Evolutionary conservation across 441 rosid genomes (phyloP), one percentile per base, ranked within the genome.

Genomic region (Arabidopsis lyrata): DNA sequence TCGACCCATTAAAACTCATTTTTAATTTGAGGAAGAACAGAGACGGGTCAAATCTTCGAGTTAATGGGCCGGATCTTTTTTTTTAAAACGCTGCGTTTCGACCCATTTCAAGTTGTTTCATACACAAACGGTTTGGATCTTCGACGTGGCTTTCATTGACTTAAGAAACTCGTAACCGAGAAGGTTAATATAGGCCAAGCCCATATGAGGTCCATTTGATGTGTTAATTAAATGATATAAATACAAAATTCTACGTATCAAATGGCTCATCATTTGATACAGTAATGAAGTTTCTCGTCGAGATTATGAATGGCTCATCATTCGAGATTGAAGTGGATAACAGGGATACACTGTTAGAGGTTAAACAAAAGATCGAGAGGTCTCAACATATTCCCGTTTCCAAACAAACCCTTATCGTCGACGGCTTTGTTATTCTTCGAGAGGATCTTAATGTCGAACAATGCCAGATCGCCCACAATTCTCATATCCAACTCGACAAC

Each of bases 291-390:
- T 24, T 24, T 24, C 27, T 24, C 27, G 27, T 24, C 27, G 4
- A 24, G 27, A 24, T 24, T 24, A 2, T 24, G 27, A 24, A 24
- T 24, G 27, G 27, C 27, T 24, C 27, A 24, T 24, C 27, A 24
- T 24, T 24, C 4, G 27, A 24, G 27, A 88, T 93, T 48, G 90
- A 89, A 83, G 52, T 93, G 56, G 87, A 89, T 47, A 85, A 54
- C 78, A 86, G 79, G 18, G 91, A 87, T 48, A 86, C 96, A 2
- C 82, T 91, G 34, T 73, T 84, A 1, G 91, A 87, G 63, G 87
- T 91, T 84, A 91, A 91, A 76, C 83, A 85, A 60, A 92, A 88
- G 70, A 78, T 89, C 5, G 79, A 82, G 6, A 88, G 84, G 63
- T 84, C 80, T 80, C 90, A 85, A 27, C 77, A 76, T 16, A 84